phyloP scores from a whole-genome alignment of 495 filamentous ascomycete species.

The Parathielavia hyrcaniae region DNA sequence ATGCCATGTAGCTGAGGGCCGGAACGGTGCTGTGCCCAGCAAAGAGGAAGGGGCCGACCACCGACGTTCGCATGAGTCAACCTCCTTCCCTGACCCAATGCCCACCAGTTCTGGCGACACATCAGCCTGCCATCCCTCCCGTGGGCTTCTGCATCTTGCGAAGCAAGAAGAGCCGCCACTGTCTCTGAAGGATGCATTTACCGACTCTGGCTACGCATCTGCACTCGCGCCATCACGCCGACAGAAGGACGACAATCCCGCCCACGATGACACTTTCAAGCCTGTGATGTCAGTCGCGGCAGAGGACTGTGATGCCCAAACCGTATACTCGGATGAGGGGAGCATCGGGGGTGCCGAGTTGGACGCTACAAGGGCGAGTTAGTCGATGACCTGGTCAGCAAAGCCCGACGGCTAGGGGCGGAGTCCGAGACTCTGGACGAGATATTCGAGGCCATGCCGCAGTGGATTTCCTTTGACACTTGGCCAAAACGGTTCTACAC shows the following conservation, averaged over 20 bases:
- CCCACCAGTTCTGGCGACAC: background rate
- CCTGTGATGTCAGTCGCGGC: background rate
- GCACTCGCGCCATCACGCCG: background rate
- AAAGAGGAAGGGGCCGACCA: no score
- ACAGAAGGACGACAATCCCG: no score
- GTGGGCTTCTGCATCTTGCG: background rate
- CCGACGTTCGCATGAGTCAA: background rate
- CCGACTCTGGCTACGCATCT: background rate
- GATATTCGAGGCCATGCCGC: background rate
- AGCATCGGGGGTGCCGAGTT: background rate
- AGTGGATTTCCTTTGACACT: background rate
- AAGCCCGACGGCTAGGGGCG: background rate
- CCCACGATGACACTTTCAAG: no score
- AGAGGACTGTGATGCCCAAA: background rate
- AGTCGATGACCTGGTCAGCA: background rate
- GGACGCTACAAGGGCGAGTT: background rate
- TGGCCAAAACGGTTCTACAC: background rate
- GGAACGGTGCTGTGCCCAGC: no score
- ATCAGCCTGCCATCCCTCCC: background rate
- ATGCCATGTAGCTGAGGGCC: background rate
- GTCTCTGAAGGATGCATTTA: background rate
- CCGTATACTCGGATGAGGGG: background rate
- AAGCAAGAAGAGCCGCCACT: background rate
- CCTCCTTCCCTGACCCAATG: background rate
- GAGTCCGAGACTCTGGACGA: background rate